Percentiles rank a stretch among this genome's conserved stretches.
Evolutionary conservation across 352 stramenopile genomes (phyloP).

Genomic region (Elongisporangium prolatum): DNA sequence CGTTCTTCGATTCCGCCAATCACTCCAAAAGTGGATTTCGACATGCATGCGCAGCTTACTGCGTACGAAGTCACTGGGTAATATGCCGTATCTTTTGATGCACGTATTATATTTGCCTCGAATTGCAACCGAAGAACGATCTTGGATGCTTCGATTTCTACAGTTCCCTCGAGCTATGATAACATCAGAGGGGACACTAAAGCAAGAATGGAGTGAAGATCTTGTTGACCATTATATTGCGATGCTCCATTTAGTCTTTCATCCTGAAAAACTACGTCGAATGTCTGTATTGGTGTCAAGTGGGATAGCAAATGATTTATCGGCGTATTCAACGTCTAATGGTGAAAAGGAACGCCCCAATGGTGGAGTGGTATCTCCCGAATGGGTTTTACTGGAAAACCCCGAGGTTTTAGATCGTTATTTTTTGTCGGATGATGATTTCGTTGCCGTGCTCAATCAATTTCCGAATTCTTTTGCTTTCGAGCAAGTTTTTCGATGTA

Average conservation of each 20-base stretch:
- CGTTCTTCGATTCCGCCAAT: constrained; percentile 65
- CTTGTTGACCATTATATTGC: constrained; percentile 82
- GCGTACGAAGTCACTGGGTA: constrained; percentile 53
- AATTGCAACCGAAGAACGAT: constrained; percentile 71
- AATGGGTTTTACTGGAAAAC: constrained; percentile 85
- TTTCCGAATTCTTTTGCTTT: constrained; percentile 83
- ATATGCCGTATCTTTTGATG: constrained; percentile 83
- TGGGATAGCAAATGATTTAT: constrained; percentile 22
- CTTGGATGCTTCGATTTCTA: constrained; percentile 75
- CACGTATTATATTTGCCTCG: constrained; percentile 82
- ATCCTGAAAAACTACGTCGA: constrained; percentile 72
- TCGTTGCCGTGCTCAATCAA: constrained; percentile 79
- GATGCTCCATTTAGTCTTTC: constrained; percentile 84
- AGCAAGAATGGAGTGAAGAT: constrained; percentile 71
- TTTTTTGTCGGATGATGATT: constrained; percentile 83
- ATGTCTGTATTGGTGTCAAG: constrained; percentile 73
- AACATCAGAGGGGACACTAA: constrained; percentile 40
- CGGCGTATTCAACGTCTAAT: constrained; percentile 18
- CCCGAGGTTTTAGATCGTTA: constrained; percentile 75
- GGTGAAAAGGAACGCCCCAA: constrained; percentile 6
- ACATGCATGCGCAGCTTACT: constrained; percentile 59
- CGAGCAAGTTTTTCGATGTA: constrained; percentile 67
- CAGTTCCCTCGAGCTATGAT: constrained; percentile 78
- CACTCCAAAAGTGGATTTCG: constrained; percentile 81
- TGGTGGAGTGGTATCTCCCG: constrained; percentile 35